These are phyloP conservation scores for Gossypium trilobum DNA, from an alignment of 441 rosid species.

Conservation along the genomic window DNA sequence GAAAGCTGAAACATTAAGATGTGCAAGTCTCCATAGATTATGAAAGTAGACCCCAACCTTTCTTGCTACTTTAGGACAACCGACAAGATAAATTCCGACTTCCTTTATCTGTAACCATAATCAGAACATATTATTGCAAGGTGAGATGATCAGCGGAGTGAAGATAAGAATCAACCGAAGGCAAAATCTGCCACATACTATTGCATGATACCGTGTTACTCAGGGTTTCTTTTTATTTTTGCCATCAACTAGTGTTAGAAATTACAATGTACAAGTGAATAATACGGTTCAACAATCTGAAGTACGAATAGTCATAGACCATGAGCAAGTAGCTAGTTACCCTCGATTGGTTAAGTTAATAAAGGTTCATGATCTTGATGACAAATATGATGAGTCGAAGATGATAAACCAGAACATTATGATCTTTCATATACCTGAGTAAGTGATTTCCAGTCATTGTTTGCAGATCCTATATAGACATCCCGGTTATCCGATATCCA, in stretches of 20 bases:
- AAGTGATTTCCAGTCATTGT: constrained; percentile 90
- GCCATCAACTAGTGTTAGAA: too few species aligned
- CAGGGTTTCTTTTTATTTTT: too few species aligned
- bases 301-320: not conserved
- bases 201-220: too few species aligned
- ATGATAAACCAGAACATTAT: not conserved
- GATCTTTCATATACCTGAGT: constrained; percentile 47
- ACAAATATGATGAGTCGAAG: not conserved
- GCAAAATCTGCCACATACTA: not conserved
- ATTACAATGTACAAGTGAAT: not conserved
- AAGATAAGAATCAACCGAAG: not conserved
- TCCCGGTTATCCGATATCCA: constrained; percentile 71
- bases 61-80: constrained; percentile 49
- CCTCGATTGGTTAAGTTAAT: not conserved
- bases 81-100: constrained; percentile 67
- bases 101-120: constrained; percentile 59
- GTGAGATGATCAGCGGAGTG: not conserved
- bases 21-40: constrained; percentile 62
- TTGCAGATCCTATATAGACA: constrained; percentile 81
- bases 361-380: not conserved
- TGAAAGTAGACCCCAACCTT: constrained; percentile 47
- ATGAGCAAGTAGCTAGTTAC: not conserved
- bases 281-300: not conserved
- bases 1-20: constrained; percentile 44
- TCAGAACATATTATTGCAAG: not conserved